Base-by-base conservation (phyloP, 192 early-diverging fungal genomes). In the Coemansia sp. region DNA sequence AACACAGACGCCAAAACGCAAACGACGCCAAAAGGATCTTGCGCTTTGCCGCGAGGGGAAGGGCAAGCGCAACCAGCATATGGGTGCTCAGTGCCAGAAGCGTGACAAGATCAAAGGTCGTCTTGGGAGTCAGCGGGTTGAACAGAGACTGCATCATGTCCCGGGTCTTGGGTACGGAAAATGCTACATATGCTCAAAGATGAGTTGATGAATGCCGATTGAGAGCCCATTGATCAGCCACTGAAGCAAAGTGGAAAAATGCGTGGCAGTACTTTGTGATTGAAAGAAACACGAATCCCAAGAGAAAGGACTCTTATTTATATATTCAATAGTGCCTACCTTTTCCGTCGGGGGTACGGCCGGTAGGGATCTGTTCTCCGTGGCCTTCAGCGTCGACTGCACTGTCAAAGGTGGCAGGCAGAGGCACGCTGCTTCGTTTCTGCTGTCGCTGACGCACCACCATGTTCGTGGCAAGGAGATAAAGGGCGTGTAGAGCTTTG, bases 1-100 rank as follows among this genome's bases (percentile, higher is more conserved):
- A 96, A 60, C 86, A 85, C 33, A 87, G 66, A 59, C 96, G 87
- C 95, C 95, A 98, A 66, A 92, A 92, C 9, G 90, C 57, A 75
- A 95, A 95, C 15, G 92, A 68, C 6, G 82, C 69, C 59, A 96
- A 50, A 71, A 93, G 92, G 33, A 92, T 56, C 59, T 65, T 75
- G 38, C 83, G 87, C 60, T 80, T 81, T 66, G 81, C 62, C 4
- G 63, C 76, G 54, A 83, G 56, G 34, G 89, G 84, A 67, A 91
- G 67, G 9, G 84, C 59, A 38, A 94, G 86, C 62, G 91, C 88
- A 40, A 91, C 65, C n/a, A 83, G 52, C 65, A 91, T 79, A 59
- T 90, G 84, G 15, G 85, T 59, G 25, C 83, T 83, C 69, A 93
- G 89, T 20, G 86, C 84, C 42, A 69, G 78, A 43, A 93, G 63